Percentiles rank a stretch among this genome's conserved stretches.
These are phyloP conservation scores for Albizia julibrissin DNA, from an alignment of 306 rosid species.

Conservation along the genomic window DNA sequence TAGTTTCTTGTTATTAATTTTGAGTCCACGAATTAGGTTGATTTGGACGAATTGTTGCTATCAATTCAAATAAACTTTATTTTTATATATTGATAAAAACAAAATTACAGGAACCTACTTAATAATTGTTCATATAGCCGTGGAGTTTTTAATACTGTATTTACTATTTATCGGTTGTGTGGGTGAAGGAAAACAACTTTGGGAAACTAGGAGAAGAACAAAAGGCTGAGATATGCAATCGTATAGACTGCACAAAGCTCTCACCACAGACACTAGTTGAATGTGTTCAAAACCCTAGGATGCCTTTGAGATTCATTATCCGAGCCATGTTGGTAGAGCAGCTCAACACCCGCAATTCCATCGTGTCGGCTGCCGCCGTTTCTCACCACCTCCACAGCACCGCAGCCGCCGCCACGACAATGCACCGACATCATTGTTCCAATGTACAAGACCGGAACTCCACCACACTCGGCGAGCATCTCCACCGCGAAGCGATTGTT, in stretches of 20 bases:
- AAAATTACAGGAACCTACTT: no score
- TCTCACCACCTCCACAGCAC: neutral
- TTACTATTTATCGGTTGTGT: neutral
- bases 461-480: constrained; percentile 54
- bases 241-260: constrained; percentile 68
- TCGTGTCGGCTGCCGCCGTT: constrained; percentile 34
- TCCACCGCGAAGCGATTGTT: constrained; percentile 52
- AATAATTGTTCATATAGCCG: neutral
- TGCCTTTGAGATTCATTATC: constrained; percentile 81
- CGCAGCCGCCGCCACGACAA: neutral
- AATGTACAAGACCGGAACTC: neutral
- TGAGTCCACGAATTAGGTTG: no score
- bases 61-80: neutral
- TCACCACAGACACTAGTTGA: constrained; percentile 52
- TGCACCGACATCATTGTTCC: constrained; percentile 16
- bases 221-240: constrained; percentile 57
- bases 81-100: neutral
- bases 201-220: constrained; percentile 66
- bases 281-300: constrained; percentile 74
- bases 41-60: no score
- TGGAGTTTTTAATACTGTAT: neutral
- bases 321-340: constrained; percentile 81
- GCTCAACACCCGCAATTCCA: constrained; percentile 70
- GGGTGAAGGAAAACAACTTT: constrained; percentile 51
- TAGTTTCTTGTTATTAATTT: no score